Evolutionary conservation across 2,329 filamentous ascomycete species (phyloP), one percentile per base, ranked within the genome.

Genomic region (Pezicula radicicola): DNA sequence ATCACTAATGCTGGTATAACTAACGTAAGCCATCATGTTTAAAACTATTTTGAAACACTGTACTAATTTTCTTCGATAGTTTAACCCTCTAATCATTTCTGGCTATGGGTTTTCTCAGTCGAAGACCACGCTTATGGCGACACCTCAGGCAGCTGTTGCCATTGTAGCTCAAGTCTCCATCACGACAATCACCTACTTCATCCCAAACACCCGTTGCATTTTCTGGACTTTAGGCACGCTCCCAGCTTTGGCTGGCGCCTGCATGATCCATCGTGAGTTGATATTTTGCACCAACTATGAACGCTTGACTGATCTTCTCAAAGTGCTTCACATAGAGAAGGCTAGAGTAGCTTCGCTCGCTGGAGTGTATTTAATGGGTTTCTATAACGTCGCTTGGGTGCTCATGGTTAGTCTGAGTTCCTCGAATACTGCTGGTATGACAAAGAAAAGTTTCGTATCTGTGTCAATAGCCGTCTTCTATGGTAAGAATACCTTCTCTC

Each of bases 341-440:
- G 74, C 0, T 59, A 85, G 6, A 69, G 86, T 4, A 75, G 73
- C 0, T 13, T 39, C 35, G 81, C 78, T 0, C 85, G 85, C 66
- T 86, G 86, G 59, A 69, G 86, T 3, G 72, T 86, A 1, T 78
- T 81, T 0, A 85, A 86, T 63, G 68, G 47, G 47, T 16, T 42
- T 49, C 10, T 48, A 46, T 27, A 49, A 47, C 18, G 28, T 25
- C 12, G 10, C 45, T 8, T 47, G 35, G 30, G 45, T 47, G n/a
- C 13, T 52, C 10, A 42, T 48, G 19, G 21, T 53, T 6, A 46
- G 55, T 80, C 80, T 1, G 80, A 78, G 1, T 85, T 85, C 59
- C 5, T 81, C 78, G 16, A 88, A 88, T 64, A 86, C 81, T 0
- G 84, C 74, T 0, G 85, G 85, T 7, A 79, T 76, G 13, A 86